Conservation (phyloP, 1,284 basidiomycete species). For the Mycena citricolor region DNA sequence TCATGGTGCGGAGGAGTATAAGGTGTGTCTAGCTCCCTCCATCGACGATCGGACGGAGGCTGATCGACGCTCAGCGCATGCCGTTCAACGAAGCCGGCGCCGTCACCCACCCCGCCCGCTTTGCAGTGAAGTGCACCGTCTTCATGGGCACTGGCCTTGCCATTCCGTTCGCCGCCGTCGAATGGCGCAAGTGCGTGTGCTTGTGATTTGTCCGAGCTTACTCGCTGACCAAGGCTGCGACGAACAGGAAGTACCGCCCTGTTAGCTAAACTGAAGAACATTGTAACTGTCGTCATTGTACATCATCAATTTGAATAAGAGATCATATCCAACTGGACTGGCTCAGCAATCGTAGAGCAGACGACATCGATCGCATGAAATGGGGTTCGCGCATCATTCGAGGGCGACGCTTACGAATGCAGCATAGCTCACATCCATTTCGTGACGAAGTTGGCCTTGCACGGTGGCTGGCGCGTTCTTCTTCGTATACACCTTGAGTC, state of each 20-base stretch:
- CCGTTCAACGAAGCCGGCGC: conserved; percentile 19
- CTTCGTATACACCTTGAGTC: conserved; percentile 44
- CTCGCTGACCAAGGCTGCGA: too few species aligned
- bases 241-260: too few species aligned
- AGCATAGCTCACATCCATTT: conserved; percentile 22
- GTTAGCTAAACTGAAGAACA: too few species aligned
- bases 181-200: conserved; percentile 20
- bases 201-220: too few species aligned
- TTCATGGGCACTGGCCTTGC: conserved; percentile 19
- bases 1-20: conserved; percentile 21
- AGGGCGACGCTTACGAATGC: conserved; percentile 9
- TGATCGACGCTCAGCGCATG: conserved; percentile 8
- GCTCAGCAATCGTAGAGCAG: too few species aligned
- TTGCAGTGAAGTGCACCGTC: conserved; percentile 9
- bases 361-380: too few species aligned
- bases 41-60: neutral
- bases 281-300: too few species aligned
- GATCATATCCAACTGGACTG: too few species aligned
- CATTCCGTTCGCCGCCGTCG: conserved; percentile 22
- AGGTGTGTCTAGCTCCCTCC: conserved; percentile 2
- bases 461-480: conserved; percentile 40
- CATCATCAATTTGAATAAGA: too few species aligned
- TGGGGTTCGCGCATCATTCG: too few species aligned
- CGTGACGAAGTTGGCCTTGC: conserved; percentile 37
- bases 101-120: conserved; percentile 11